Conservation (phyloP, 2,329 filamentous ascomycete species). For the Trichophyton equinum region DNA sequence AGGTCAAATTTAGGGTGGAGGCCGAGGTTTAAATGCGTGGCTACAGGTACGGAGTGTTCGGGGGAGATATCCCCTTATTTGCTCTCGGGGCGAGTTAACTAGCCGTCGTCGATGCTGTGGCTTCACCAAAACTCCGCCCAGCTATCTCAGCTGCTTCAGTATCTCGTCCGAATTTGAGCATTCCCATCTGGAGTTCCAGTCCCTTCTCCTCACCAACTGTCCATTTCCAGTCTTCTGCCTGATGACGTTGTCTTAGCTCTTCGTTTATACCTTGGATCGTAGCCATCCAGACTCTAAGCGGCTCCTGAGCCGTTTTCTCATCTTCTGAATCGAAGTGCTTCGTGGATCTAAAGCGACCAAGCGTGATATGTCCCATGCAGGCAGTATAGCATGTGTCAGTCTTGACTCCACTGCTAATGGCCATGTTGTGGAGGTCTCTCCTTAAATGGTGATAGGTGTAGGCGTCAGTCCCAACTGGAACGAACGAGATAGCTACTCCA, state of each 20-base stretch:
- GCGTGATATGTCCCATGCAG: conserved; percentile 9
- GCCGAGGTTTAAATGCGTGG: not conserved
- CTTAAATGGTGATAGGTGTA: conserved; percentile 10
- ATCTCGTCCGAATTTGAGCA: conserved; percentile 9
- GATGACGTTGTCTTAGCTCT: not conserved
- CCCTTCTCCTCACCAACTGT: conserved; percentile 7
- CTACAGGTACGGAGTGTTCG: not conserved
- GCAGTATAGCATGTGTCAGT: conserved; percentile 11
- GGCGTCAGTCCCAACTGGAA: not conserved
- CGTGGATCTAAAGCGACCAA: conserved; percentile 7
- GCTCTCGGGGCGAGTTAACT: not conserved
- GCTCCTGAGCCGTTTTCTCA: not conserved
- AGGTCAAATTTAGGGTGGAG: not conserved
- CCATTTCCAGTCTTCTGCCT: conserved; percentile 7
- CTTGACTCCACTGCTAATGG: conserved; percentile 4
- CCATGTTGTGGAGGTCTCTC: conserved; percentile 6
- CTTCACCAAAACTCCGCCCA: not conserved
- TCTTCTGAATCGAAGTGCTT: conserved; percentile 5
- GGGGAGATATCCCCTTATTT: not conserved
- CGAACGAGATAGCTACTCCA: conserved; percentile 7
- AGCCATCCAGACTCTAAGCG: not conserved
- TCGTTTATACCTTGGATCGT: conserved; percentile 7
- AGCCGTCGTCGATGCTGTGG: not conserved
- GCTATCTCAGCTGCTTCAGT: conserved; percentile 5
- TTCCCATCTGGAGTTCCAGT: conserved; percentile 8